Percentiles rank a stretch among this genome's conserved stretches.
These are phyloP conservation scores for Nakazawaea peltata DNA, from an alignment of 805 yeast species.

Conservation along the genomic window DNA sequence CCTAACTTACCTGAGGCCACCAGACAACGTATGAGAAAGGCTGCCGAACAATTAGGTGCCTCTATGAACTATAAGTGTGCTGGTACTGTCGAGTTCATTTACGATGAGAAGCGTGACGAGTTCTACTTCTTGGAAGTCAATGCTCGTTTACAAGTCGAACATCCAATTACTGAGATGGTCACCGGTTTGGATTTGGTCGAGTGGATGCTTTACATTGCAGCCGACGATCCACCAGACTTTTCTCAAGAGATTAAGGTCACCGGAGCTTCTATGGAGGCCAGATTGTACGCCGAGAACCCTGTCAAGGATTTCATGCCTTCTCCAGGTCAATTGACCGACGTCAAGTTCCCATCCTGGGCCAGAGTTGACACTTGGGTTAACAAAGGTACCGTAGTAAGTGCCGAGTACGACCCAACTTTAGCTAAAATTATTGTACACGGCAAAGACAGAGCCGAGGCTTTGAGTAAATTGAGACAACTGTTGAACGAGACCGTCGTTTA, in stretches of 20 bases:
- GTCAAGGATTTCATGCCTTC: constrained; percentile 92
- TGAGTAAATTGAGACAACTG: constrained; percentile 69
- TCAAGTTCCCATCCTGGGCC: constrained; percentile 82
- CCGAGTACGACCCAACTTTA: constrained; percentile 93
- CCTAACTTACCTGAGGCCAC: constrained; percentile 84
- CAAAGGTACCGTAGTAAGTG: constrained; percentile 79
- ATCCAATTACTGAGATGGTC: constrained; percentile 92
- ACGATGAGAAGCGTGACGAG: constrained; percentile 77
- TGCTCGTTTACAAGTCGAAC: constrained; percentile 96
- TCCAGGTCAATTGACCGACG: constrained; percentile 88
- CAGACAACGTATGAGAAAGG: constrained; percentile 63
- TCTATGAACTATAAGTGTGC: constrained; percentile 90
- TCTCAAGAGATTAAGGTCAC: constrained; percentile 45
- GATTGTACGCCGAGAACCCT: constrained; percentile 95
- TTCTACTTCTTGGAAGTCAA: constrained; percentile 95
- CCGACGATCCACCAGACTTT: constrained; percentile 81
- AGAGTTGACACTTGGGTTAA: constrained; percentile 93
- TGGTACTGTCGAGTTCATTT: constrained; percentile 95
- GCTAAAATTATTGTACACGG: constrained; percentile 97
- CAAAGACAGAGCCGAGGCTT: constrained; percentile 77
- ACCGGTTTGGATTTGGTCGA: constrained; percentile 94
- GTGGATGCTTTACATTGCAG: constrained; percentile 94
- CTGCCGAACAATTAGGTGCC: constrained; percentile 78
- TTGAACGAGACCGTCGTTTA: constrained; percentile 78
- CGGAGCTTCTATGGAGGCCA: constrained; percentile 96